Percentiles rank a stretch among this genome's conserved stretches.
These are phyloP conservation scores for Trichocladium uniseriatum DNA, from an alignment of 495 filamentous ascomycete genomes.

Conservation along the genomic window DNA sequence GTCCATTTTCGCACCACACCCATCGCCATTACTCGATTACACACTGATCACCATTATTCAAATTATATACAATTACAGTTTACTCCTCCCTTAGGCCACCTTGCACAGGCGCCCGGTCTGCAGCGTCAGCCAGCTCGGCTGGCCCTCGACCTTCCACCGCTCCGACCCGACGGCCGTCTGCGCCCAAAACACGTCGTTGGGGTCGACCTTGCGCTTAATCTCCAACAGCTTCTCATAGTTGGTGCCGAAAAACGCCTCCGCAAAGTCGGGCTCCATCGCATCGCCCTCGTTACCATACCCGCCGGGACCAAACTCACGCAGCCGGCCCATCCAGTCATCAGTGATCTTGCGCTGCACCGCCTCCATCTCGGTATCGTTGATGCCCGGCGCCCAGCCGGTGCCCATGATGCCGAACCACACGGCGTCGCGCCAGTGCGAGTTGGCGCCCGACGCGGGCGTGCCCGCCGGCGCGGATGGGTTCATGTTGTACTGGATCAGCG, in stretches of 20 bases:
- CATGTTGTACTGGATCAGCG: too few relatives aligned
- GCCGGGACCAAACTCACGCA: constrained; percentile 28
- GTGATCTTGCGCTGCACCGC: too few relatives aligned
- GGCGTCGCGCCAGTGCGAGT: too few relatives aligned
- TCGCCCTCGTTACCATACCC: constrained; percentile 46
- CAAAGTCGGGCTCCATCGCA: constrained; percentile 53
- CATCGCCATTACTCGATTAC: too few relatives aligned
- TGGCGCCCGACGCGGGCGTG: too few relatives aligned
- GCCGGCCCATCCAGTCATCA: constrained; percentile 17
- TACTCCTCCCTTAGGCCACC: constrained; percentile 10
- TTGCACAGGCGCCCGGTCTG: constrained; percentile 21
- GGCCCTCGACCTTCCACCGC: constrained; percentile 24
- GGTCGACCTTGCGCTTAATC: constrained; percentile 46
- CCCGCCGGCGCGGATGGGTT: too few relatives aligned
- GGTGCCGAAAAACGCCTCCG: constrained; percentile 50
- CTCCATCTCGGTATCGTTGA: too few relatives aligned
- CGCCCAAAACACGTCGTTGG: constrained; percentile 46
- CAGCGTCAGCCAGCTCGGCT: constrained; percentile 14
- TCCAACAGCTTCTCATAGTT: constrained; percentile 36
- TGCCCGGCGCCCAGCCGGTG: too few relatives aligned
- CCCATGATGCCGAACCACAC: too few relatives aligned
- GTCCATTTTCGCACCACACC: too few relatives aligned
- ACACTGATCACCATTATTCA: too few relatives aligned
- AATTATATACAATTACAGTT: too few relatives aligned
- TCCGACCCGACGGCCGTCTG: constrained; percentile 47